Conservation (phyloP, 1,284 basidiomycete genomes). For the Microbotryum lychnidis-dioicae region DNA sequence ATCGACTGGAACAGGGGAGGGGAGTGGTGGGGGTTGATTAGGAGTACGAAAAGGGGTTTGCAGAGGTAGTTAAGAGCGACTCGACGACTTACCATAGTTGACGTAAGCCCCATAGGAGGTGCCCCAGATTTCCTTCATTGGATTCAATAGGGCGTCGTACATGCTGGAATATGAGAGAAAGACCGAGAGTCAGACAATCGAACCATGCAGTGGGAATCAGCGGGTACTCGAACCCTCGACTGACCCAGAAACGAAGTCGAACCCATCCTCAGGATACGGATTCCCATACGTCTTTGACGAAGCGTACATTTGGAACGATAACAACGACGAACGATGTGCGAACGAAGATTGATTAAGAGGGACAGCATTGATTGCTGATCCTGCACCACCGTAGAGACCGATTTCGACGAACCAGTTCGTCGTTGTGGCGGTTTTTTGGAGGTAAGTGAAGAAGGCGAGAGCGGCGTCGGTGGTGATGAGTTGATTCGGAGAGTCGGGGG, state of each 20-base stretch:
- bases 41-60: not conserved
- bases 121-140: constrained; percentile 9
- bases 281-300: constrained; percentile 25
- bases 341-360: constrained; percentile 28
- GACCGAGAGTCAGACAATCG: not conserved
- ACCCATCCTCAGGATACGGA: constrained; percentile 26
- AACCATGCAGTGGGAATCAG: not conserved
- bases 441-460: too few relatives aligned
- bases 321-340: constrained; percentile 35
- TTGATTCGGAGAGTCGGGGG: too few relatives aligned
- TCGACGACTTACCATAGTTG: constrained; percentile 18
- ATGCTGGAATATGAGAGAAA: not conserved
- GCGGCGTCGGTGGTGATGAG: too few relatives aligned
- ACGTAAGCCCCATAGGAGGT: constrained; percentile 15
- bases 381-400: too few relatives aligned
- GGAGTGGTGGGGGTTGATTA: not conserved
- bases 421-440: too few relatives aligned
- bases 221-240: not conserved
- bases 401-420: too few relatives aligned
- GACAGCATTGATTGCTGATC: too few relatives aligned
- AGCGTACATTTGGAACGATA: constrained; percentile 39
- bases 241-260: constrained; percentile 29
- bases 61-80: not conserved
- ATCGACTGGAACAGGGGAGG: constrained; percentile 14
- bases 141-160: constrained; percentile 18